Evolutionary conservation across 2,329 filamentous ascomycete species (phyloP).

Genomic region (Graphiopsis chlorocephala): DNA sequence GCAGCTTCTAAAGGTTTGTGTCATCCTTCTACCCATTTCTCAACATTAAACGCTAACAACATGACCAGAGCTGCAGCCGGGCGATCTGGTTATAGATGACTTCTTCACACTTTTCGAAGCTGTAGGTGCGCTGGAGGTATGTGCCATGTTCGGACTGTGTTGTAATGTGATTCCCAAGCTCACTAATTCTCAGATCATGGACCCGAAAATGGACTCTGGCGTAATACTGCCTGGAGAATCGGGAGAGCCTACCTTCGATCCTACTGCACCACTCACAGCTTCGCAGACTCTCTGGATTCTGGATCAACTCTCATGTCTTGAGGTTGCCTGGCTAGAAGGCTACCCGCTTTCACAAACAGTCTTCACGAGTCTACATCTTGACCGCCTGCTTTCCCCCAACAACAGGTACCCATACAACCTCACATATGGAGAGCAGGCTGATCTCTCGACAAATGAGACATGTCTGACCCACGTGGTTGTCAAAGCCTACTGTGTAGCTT

Average conservation of each 20-base stretch:
- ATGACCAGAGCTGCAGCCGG: conserved; percentile 58
- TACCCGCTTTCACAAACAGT: conserved; percentile 92
- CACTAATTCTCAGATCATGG: conserved; percentile 74
- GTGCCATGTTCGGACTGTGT: neutral
- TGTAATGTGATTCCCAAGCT: neutral
- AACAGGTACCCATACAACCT: conserved; percentile 45
- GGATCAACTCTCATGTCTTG: conserved; percentile 85
- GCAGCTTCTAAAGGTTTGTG: conserved; percentile 26
- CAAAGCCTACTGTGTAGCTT: conserved; percentile 78
- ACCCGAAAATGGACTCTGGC: conserved; percentile 97
- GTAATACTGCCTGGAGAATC: conserved; percentile 73
- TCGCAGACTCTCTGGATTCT: conserved; percentile 88
- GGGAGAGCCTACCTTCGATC: conserved; percentile 65
- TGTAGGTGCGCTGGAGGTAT: conserved; percentile 75
- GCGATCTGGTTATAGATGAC: conserved; percentile 89
- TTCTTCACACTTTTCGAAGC: conserved; percentile 92
- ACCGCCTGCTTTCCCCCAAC: conserved; percentile 71
- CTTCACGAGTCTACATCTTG: conserved; percentile 88
- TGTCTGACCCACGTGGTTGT: conserved; percentile 56
- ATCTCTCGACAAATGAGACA: conserved; percentile 10
- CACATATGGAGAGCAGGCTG: conserved; percentile 46
- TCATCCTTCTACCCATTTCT: neutral
- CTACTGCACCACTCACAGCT: conserved; percentile 20
- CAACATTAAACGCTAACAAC: neutral
- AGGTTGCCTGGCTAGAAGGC: conserved; percentile 98